phyloP scores from a whole-genome alignment of 1,284 basidiomycete genomes.

The Tetrapyrgos nigripes region DNA sequence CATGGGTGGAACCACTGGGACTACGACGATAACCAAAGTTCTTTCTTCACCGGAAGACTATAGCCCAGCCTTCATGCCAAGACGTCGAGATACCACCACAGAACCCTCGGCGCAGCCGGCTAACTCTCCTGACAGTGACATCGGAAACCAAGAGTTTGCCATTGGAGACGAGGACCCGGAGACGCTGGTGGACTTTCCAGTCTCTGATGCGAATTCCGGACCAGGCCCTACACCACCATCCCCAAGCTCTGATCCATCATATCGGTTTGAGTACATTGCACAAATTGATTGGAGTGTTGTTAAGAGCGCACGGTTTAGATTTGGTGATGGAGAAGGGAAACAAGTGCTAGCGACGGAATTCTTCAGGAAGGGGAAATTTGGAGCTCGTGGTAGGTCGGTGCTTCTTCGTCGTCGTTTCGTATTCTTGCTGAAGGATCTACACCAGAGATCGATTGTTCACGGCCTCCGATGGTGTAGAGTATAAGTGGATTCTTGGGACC shows the following conservation, averaged over 20 bases:
- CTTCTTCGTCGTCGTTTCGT: neutral
- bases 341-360: conserved; percentile 10
- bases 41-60: too few relatives aligned
- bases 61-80: neutral
- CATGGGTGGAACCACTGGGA: too few relatives aligned
- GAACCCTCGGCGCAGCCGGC: neutral
- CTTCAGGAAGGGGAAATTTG: conserved; percentile 10
- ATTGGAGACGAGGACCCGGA: neutral
- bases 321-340: conserved; percentile 11
- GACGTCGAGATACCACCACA: neutral
- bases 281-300: conserved; percentile 15
- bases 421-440: neutral
- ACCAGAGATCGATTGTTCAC: conserved; percentile 36
- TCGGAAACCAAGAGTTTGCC: neutral
- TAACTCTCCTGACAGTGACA: neutral
- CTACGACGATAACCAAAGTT: conserved; percentile 11
- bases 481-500: conserved; percentile 36
- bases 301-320: conserved; percentile 6
- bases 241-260: neutral
- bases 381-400: neutral
- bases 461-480: conserved; percentile 40
- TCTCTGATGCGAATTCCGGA: neutral
- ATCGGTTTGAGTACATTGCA: conserved; percentile 11
- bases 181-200: neutral
- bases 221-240: neutral